Evolutionary conservation across 768 basidiomycete genomes (phyloP).

Genomic region (Saitozyma podzolica): DNA sequence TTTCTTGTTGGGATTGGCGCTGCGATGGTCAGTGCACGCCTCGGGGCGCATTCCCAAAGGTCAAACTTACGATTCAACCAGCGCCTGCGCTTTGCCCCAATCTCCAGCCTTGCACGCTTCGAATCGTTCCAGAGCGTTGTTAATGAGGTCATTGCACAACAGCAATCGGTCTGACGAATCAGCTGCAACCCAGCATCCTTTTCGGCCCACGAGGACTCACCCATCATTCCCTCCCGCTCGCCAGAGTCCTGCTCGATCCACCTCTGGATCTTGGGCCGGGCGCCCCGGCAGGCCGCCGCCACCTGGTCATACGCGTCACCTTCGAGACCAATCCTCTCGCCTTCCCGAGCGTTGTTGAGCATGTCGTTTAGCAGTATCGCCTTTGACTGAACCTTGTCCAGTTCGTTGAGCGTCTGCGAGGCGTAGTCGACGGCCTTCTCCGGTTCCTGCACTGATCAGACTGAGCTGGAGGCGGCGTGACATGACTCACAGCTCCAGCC

Average conservation of each 20-base stretch:
- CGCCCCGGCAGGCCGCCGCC: constrained; percentile 71
- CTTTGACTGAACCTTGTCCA: constrained; percentile 92
- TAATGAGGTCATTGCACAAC: constrained; percentile 97
- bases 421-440: constrained; percentile 93
- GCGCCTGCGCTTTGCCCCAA: constrained; percentile 58
- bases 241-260: constrained; percentile 78
- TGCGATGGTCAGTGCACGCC: constrained; percentile 10
- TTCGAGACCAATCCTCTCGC: constrained; percentile 71
- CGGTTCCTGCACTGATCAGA: constrained; percentile 62
- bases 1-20: constrained; percentile 50
- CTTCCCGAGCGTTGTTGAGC: constrained; percentile 84
- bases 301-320: constrained; percentile 99
- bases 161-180: constrained; percentile 75
- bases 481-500: constrained; percentile 68
- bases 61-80: constrained; percentile 54
- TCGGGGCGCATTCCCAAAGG: constrained; percentile 56
- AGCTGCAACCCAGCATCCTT: neutral
- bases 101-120: constrained; percentile 93
- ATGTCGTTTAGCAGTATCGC: constrained; percentile 95
- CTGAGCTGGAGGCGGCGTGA: neutral
- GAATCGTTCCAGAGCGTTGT: constrained; percentile 83
- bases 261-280: constrained; percentile 92
- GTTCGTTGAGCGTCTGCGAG: constrained; percentile 79
- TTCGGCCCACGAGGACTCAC: constrained; percentile 55
- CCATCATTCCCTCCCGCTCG: constrained; percentile 71